Evolutionary conservation across 2,329 filamentous ascomycete genomes (phyloP).

Genomic region (Dactylellina sp.): DNA sequence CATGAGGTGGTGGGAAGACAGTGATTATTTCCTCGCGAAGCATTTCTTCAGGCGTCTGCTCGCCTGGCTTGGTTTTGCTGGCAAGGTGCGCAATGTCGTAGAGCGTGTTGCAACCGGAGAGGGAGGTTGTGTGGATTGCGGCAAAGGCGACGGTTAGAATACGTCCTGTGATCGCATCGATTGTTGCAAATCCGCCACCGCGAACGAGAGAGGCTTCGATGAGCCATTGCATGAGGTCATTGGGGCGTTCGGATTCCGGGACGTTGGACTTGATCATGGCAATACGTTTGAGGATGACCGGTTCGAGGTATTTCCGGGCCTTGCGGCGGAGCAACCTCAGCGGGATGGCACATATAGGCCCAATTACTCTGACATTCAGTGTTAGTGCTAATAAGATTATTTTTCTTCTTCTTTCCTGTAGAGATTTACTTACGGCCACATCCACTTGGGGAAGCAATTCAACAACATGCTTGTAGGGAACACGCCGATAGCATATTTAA

Average conservation of each 20-base stretch:
- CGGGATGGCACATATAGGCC: constrained; percentile 38
- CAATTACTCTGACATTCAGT: constrained; percentile 10
- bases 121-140: constrained; percentile 55
- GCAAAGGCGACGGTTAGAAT: constrained; percentile 53
- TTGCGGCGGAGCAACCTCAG: constrained; percentile 27
- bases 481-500: constrained; percentile 67
- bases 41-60: constrained; percentile 34
- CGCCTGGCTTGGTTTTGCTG: constrained; percentile 20
- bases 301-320: constrained; percentile 48
- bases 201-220: constrained; percentile 51
- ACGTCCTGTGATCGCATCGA: constrained; percentile 37
- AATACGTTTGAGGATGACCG: constrained; percentile 47
- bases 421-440: constrained; percentile 36
- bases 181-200: constrained; percentile 39
- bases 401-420: not conserved
- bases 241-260: constrained; percentile 54
- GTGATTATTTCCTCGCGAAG: constrained; percentile 47
- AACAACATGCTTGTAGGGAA: constrained; percentile 61
- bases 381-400: not conserved
- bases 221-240: constrained; percentile 55
- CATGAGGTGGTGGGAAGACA: constrained; percentile 53
- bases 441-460: constrained; percentile 51
- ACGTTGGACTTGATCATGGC: constrained; percentile 31
- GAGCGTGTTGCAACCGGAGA: constrained; percentile 44
- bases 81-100: constrained; percentile 48